phyloP scores from a whole-genome alignment of 2,329 filamentous ascomycete genomes.

The Capronia coronata region DNA sequence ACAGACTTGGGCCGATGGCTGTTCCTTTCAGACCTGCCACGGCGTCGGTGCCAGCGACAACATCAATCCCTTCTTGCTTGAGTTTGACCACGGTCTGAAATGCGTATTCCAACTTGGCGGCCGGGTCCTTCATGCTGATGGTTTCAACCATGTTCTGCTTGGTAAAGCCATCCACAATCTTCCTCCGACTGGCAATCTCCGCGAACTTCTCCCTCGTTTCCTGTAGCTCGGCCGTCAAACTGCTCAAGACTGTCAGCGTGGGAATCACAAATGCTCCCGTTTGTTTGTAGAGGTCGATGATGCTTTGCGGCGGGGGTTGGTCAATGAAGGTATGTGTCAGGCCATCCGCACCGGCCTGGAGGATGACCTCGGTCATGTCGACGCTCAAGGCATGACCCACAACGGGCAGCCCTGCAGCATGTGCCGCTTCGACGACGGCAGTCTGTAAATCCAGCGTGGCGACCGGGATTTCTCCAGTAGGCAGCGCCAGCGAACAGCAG shows the following conservation, averaged over 20 bases:
- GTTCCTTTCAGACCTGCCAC: slow-evolving; percentile 25
- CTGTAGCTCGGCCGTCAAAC: slow-evolving; percentile 24
- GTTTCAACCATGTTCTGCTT: slow-evolving; percentile 29
- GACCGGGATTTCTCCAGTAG: slow-evolving; percentile 27
- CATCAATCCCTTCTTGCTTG: slow-evolving; percentile 29
- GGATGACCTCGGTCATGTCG: slow-evolving; percentile 26
- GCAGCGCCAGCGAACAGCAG: slow-evolving; percentile 26
- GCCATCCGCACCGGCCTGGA: slow-evolving; percentile 27
- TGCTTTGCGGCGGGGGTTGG: slow-evolving; percentile 23
- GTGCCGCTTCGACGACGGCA: slow-evolving; percentile 25
- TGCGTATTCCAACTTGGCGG: slow-evolving; percentile 24
- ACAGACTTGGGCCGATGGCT: slow-evolving; percentile 28
- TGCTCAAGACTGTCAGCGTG: slow-evolving; percentile 21
- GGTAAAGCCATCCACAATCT: slow-evolving; percentile 27
- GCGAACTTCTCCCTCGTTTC: slow-evolving; percentile 24
- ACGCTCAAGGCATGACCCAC: slow-evolving; percentile 25
- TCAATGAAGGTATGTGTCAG: slow-evolving; percentile 30
- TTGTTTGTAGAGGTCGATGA: slow-evolving; percentile 25
- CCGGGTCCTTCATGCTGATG: slow-evolving; percentile 26
- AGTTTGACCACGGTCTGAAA: slow-evolving; percentile 24
- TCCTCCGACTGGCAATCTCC: slow-evolving; percentile 24
- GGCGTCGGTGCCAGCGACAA: slow-evolving; percentile 33
- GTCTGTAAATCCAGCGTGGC: slow-evolving; percentile 37
- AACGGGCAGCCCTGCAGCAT: slow-evolving; percentile 17
- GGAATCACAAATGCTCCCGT: slow-evolving; percentile 28